phyloP scores from a whole-genome alignment of 2,329 filamentous ascomycete species.

The Neoscytalidium dimidiatum region DNA sequence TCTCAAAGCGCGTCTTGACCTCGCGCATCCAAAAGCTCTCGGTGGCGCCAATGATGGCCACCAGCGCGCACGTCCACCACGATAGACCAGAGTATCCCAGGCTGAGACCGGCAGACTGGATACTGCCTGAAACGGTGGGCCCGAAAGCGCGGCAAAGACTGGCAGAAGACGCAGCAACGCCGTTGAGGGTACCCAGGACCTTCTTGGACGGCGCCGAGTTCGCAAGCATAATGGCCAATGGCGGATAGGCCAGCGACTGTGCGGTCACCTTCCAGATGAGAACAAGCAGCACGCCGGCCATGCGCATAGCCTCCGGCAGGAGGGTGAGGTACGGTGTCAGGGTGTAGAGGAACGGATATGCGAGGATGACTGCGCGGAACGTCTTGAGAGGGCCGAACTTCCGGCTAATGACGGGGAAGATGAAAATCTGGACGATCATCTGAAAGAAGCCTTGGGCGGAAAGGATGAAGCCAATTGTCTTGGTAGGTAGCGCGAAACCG shows the following conservation, averaged over 20 bases:
- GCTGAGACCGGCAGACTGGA: conserved; percentile 79
- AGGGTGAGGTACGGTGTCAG: conserved; percentile 86
- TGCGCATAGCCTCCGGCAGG: conserved; percentile 70
- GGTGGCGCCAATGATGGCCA: conserved; percentile 73
- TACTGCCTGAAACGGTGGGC: conserved; percentile 80
- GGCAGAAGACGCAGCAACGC: conserved; percentile 86
- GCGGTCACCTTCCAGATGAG: conserved; percentile 93
- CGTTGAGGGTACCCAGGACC: conserved; percentile 89
- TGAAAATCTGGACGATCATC: conserved; percentile 78
- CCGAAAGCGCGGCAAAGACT: conserved; percentile 87
- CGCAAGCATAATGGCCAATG: conserved; percentile 83
- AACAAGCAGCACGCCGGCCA: conserved; percentile 73
- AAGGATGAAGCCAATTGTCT: conserved; percentile 83
- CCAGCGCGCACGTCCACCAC: conserved; percentile 86
- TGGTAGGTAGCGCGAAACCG: conserved; percentile 80
- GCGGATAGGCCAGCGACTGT: conserved; percentile 87
- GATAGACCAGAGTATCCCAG: conserved; percentile 83
- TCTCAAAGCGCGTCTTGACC: conserved; percentile 42
- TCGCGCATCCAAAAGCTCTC: conserved; percentile 77
- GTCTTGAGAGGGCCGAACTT: conserved; percentile 76
- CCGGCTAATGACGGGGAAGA: conserved; percentile 78
- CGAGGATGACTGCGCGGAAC: conserved; percentile 77
- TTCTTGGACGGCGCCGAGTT: conserved; percentile 83
- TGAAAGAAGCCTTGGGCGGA: conserved; percentile 88
- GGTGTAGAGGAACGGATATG: conserved; percentile 87